phyloP scores from a whole-genome alignment of 2,329 filamentous ascomycete species.

The Penicillium sp. region DNA sequence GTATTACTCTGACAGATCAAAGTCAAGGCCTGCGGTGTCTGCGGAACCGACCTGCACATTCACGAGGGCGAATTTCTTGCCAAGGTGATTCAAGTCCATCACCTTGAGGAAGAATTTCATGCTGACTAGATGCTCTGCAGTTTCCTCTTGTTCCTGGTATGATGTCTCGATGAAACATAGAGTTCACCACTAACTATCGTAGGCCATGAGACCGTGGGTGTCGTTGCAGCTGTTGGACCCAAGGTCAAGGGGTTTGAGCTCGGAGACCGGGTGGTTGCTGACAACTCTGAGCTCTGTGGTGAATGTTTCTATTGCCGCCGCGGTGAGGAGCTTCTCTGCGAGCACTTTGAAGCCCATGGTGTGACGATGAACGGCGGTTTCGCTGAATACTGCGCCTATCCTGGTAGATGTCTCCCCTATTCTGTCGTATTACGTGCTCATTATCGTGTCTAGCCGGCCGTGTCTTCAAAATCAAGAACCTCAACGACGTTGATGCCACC shows the following conservation, averaged over 20 bases:
- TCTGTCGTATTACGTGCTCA: slow-evolving; percentile 11
- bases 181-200: slow-evolving; percentile 8
- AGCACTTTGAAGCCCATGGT: slow-evolving; percentile 63
- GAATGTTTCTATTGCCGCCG: slow-evolving; percentile 71
- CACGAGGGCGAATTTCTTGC: slow-evolving; percentile 66
- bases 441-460: slow-evolving; percentile 38
- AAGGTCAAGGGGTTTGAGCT: slow-evolving; percentile 59
- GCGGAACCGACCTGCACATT: slow-evolving; percentile 51
- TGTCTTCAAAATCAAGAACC: slow-evolving; percentile 63
- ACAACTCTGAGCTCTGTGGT: slow-evolving; percentile 59
- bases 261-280: slow-evolving; percentile 60
- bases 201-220: slow-evolving; percentile 66
- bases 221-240: slow-evolving; percentile 56
- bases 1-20: slow-evolving; percentile 45
- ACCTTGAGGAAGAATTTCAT: neutral
- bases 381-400: slow-evolving; percentile 63
- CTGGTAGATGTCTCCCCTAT: slow-evolving; percentile 21
- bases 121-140: slow-evolving; percentile 26
- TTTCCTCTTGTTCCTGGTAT: slow-evolving; percentile 61
- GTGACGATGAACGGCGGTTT: slow-evolving; percentile 63
- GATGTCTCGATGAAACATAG: slow-evolving; percentile 4
- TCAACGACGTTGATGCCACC: slow-evolving; percentile 63
- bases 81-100: slow-evolving; percentile 34
- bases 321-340: slow-evolving; percentile 64
- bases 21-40: slow-evolving; percentile 65